Conservation (phyloP, 768 basidiomycete species). For the Paxillus rubicundulus region DNA sequence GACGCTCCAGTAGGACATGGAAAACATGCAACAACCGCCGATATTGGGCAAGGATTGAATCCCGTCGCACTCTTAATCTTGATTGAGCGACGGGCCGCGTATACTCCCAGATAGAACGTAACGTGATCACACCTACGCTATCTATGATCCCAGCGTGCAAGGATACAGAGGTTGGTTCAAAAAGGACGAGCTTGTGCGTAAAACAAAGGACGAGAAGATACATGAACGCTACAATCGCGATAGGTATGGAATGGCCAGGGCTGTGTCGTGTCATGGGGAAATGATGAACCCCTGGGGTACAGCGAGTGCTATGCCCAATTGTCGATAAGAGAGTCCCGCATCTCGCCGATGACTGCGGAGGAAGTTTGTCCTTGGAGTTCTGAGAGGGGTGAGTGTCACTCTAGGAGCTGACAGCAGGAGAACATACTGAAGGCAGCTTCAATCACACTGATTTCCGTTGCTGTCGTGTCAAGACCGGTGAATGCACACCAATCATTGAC, state of each 20-base stretch:
- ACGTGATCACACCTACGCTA: background rate
- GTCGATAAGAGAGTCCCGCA: conserved; percentile 88
- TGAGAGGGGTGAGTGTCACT: conserved; percentile 28
- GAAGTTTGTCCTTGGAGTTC: conserved; percentile 85
- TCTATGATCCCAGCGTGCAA: conserved; percentile 12
- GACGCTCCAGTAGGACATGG: background rate
- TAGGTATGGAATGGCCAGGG: conserved; percentile 6
- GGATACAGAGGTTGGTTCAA: conserved; percentile 22
- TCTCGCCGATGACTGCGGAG: conserved; percentile 82
- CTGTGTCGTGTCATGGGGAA: background rate
- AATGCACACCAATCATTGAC: conserved; percentile 99
- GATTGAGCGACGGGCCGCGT: background rate
- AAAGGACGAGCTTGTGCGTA: conserved; percentile 4
- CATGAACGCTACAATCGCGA: background rate
- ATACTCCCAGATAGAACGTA: background rate
- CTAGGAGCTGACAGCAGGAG: background rate
- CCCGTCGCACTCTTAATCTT: background rate
- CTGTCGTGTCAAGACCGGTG: conserved; percentile 99
- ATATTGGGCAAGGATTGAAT: too few species aligned
- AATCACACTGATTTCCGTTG: conserved; percentile 97
- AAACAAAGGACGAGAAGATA: background rate
- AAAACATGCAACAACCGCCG: background rate
- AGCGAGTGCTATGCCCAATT: conserved; percentile 72
- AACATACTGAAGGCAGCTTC: conserved; percentile 94
- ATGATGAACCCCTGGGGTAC: background rate